Conservation (phyloP, 768 basidiomycete species). For the Termitomyces sp. region DNA sequence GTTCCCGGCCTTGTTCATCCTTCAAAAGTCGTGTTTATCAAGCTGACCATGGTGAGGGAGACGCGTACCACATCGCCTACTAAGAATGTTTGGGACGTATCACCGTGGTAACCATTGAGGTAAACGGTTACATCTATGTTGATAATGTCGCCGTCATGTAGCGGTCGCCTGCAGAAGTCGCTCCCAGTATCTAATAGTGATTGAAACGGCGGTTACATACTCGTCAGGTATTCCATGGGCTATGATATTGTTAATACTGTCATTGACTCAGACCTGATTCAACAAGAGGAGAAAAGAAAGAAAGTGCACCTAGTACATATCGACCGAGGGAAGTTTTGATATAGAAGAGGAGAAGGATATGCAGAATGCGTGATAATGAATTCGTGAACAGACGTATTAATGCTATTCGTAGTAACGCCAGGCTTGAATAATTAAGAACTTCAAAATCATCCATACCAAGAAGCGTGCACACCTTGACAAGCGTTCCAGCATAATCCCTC, state of each 20-base stretch:
- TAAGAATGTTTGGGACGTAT: constrained; percentile 80
- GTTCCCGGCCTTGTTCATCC: constrained; percentile 66
- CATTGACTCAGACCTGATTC: constrained; percentile 38
- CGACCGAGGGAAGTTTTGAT: constrained; percentile 69
- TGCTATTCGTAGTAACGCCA: constrained; percentile 66
- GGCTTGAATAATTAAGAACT: constrained; percentile 31
- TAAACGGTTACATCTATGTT: constrained; percentile 88
- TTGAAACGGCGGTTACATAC: constrained; percentile 30
- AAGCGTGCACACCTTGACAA: constrained; percentile 43
- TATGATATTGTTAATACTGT: constrained; percentile 83
- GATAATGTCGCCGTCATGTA: constrained; percentile 80
- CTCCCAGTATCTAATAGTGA: not conserved
- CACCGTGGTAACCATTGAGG: constrained; percentile 82
- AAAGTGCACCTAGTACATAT: constrained; percentile 58
- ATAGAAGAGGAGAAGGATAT: constrained; percentile 83
- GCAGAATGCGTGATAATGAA: constrained; percentile 63
- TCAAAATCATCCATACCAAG: not conserved
- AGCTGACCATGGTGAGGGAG: not conserved
- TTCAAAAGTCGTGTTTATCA: constrained; percentile 20
- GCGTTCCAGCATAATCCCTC: constrained; percentile 44
- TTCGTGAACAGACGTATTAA: constrained; percentile 70
- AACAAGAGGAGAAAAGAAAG: not conserved
- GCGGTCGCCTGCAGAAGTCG: constrained; percentile 51
- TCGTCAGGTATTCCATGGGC: constrained; percentile 90
- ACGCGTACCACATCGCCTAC: constrained; percentile 69